Conservation (phyloP, 345 rosid species). For the Lepidium didymum region DNA sequence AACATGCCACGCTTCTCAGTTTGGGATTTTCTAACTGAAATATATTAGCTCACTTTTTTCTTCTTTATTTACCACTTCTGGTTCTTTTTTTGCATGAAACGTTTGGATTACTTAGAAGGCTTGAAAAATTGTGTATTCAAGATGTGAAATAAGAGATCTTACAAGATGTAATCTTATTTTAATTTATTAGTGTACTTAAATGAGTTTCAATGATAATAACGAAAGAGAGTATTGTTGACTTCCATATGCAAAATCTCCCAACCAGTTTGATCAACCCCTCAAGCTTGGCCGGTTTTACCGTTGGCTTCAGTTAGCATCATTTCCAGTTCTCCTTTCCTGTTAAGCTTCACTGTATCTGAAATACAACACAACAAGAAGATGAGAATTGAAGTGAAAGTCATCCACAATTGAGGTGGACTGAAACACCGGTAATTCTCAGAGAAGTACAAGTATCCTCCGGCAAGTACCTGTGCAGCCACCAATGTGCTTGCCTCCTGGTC, state of each 20-base stretch:
- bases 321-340: slow-evolving; percentile 65
- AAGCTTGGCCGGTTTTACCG: slow-evolving; percentile 21
- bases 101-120: neutral
- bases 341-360: slow-evolving; percentile 75
- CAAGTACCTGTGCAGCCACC: slow-evolving; percentile 96
- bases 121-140: neutral
- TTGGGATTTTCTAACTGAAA: neutral
- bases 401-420: neutral
- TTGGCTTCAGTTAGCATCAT: slow-evolving; percentile 57
- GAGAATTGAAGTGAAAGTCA: neutral
- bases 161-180: neutral
- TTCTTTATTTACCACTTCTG: neutral
- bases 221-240: neutral
- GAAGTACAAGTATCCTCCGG: neutral
- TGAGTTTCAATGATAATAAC: slow-evolving; percentile 1
- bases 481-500: slow-evolving; percentile 86
- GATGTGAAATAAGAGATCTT: neutral
- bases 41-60: neutral
- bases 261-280: neutral
- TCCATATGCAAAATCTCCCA: slow-evolving; percentile 18
- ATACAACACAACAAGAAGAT: slow-evolving; percentile 12
- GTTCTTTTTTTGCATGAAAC: neutral
- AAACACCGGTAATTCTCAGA: neutral
- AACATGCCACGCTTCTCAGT: slow-evolving; percentile 36
- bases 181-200: neutral